Conservation (phyloP, 441 rosid species). For the Adansonia madagascariensis region DNA sequence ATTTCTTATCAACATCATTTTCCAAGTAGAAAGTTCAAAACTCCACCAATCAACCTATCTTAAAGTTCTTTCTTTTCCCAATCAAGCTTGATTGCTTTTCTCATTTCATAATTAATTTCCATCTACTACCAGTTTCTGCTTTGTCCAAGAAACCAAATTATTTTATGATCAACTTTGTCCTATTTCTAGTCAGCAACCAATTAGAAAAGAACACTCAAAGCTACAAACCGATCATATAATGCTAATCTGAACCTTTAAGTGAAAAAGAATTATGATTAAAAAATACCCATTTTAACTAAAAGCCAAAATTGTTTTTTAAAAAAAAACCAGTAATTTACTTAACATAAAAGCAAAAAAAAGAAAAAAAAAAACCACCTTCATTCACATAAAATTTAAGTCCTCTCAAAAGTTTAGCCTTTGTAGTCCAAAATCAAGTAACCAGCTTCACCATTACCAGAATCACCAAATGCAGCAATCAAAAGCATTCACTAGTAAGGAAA, state of each 20-base stretch:
- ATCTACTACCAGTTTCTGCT: neutral
- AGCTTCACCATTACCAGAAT: neutral
- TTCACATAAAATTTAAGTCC: constrained; percentile 6
- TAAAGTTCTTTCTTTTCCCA: neutral
- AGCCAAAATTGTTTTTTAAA: neutral
- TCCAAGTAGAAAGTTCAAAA: constrained; percentile 11
- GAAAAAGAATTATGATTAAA: neutral
- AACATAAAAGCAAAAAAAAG: neutral
- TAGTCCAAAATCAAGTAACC: neutral
- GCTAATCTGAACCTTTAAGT: neutral
- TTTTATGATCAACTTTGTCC: neutral
- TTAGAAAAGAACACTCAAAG: neutral
- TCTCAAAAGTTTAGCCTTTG: neutral
- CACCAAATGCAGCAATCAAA: neutral
- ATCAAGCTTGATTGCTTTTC: constrained; percentile 14
- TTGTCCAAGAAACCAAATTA: neutral
- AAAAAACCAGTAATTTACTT: neutral
- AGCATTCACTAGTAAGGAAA: constrained; percentile 7
- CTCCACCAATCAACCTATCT: neutral
- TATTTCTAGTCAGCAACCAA: neutral
- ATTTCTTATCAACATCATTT: neutral
- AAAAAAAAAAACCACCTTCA: neutral
- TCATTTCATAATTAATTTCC: constrained; percentile 6
- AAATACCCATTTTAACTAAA: neutral
- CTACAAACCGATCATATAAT: neutral